These are phyloP conservation scores for Aquanectria penicillioides DNA, from an alignment of 2,329 filamentous ascomycete species.

Conservation along the genomic window DNA sequence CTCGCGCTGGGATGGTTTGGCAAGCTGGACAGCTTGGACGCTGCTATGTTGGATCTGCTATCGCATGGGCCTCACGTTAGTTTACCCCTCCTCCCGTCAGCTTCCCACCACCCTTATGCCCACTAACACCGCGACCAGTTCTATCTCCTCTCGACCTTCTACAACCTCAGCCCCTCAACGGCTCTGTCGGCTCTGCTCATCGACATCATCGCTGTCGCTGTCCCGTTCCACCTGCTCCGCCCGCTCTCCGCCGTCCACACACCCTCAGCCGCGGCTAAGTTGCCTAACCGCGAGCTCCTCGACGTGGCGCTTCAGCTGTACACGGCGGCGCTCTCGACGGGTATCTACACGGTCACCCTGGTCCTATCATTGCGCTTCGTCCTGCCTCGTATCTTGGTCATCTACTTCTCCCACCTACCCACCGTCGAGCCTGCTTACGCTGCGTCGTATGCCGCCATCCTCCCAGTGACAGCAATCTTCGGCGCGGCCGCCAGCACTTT, in stretches of 20 bases:
- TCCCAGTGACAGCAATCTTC: conserved; percentile 67
- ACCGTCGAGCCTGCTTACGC: conserved; percentile 75
- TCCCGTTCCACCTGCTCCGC: conserved; percentile 81
- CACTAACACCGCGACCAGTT: conserved; percentile 56
- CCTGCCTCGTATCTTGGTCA: conserved; percentile 77
- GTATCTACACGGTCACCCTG: conserved; percentile 79
- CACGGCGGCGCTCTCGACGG: conserved; percentile 74
- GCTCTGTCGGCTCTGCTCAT: conserved; percentile 71
- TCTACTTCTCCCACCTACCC: conserved; percentile 78
- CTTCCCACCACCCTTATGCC: not conserved
- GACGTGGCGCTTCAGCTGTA: conserved; percentile 71
- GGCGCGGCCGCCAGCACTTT: conserved; percentile 80
- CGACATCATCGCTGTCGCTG: conserved; percentile 73
- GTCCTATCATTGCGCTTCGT: conserved; percentile 75
- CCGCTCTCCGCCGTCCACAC: conserved; percentile 72
- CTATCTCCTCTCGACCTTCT: conserved; percentile 82
- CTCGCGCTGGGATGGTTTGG: conserved; percentile 78
- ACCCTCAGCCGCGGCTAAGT: conserved; percentile 54
- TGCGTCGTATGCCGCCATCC: conserved; percentile 67
- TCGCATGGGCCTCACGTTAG: conserved; percentile 78
- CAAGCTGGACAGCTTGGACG: conserved; percentile 78
- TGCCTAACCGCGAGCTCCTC: conserved; percentile 72
- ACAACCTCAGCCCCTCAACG: conserved; percentile 71
- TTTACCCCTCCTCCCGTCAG: conserved; percentile 27
- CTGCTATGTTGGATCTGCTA: conserved; percentile 73